Evolutionary conservation across 257 asterid genomes (phyloP).

Genomic region (Lycium barbarum): DNA sequence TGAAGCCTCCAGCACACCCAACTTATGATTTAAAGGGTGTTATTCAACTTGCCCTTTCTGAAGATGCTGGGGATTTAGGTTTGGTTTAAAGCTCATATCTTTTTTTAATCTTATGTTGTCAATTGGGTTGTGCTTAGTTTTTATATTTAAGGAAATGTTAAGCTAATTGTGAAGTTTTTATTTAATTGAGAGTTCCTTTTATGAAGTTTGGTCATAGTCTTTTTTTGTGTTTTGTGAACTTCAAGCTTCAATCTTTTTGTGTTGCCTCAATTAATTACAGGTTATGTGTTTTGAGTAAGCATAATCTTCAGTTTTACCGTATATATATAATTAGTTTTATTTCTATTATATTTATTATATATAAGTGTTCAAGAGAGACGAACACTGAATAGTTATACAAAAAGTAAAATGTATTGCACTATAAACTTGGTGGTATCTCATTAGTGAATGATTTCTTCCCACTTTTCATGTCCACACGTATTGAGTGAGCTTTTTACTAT

Average conservation of each 20-base stretch:
- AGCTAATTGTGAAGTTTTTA: background rate
- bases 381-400: no score
- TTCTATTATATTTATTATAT: no score
- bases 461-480: no score
- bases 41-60: constrained; percentile 85
- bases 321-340: no score
- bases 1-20: constrained; percentile 93
- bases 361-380: no score
- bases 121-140: background rate
- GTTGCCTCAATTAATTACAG: background rate
- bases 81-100: background rate
- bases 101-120: background rate
- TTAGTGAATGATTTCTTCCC: no score
- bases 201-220: background rate
- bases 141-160: background rate
- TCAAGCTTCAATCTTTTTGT: background rate
- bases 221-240: background rate
- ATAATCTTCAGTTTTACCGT: no score
- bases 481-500: no score
- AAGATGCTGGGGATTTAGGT: constrained; percentile 97
- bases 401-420: no score
- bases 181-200: background rate
- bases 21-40: constrained; percentile 79
- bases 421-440: no score
- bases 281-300: background rate